Evolutionary conservation across 1,284 basidiomycete species (phyloP).

Genomic region (Apiotrichum veenhuisii): DNA sequence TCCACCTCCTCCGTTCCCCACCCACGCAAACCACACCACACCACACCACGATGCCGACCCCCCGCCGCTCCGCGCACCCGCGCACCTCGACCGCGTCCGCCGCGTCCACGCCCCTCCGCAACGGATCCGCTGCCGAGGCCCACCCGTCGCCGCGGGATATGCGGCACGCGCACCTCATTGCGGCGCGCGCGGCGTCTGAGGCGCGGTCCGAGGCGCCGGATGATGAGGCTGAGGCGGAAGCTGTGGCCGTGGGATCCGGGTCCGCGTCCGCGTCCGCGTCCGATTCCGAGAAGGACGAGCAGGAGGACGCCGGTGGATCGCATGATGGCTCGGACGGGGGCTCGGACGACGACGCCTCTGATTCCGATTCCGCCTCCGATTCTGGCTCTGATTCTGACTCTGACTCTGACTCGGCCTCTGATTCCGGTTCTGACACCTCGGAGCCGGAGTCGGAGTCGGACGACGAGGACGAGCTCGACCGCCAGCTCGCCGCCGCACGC

Average conservation of each 20-base stretch:
- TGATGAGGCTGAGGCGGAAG: neutral
- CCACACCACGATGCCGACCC: conserved; percentile 7
- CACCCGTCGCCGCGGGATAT: conserved; percentile 9
- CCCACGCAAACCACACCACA: conserved; percentile 8
- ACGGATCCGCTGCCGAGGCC: conserved; percentile 16
- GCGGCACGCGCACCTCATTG: conserved; percentile 12
- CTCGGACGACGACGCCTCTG: neutral
- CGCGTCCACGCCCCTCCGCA: conserved; percentile 17
- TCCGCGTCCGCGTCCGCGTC: neutral
- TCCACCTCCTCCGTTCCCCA: conserved; percentile 8
- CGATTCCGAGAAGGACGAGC: neutral
- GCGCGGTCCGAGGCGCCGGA: neutral
- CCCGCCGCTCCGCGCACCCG: conserved; percentile 35
- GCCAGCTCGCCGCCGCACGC: conserved; percentile 60
- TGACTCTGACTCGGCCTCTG: conserved; percentile 11
- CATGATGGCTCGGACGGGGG: neutral
- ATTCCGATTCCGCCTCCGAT: neutral
- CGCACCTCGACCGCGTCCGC: conserved; percentile 32
- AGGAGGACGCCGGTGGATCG: neutral
- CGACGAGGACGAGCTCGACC: conserved; percentile 59
- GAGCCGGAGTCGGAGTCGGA: conserved; percentile 5
- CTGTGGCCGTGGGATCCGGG: too few species aligned
- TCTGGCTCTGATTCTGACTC: neutral
- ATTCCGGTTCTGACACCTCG: conserved; percentile 9
- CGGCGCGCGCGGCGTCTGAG: conserved; percentile 3